phyloP scores from a whole-genome alignment of 139 green algal species.

The Picochlorum sp. region DNA sequence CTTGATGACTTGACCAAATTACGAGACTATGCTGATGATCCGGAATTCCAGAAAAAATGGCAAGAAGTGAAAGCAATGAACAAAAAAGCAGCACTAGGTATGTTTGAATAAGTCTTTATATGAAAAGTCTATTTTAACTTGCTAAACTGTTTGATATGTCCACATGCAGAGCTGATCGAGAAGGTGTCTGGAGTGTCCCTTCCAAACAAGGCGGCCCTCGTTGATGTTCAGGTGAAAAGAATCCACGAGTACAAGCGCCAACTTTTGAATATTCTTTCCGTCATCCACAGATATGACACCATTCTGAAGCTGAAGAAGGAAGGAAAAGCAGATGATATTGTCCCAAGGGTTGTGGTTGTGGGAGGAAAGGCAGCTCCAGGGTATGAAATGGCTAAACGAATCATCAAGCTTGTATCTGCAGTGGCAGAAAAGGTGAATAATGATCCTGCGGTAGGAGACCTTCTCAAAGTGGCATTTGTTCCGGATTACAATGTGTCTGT shows the following conservation, averaged over 20 bases:
- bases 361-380: constrained; percentile 95
- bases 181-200: constrained; percentile 60
- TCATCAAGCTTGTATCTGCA: constrained; percentile 89
- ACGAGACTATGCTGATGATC: constrained; percentile 42
- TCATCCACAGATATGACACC: constrained; percentile 83
- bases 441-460: constrained; percentile 84
- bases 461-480: constrained; percentile 90
- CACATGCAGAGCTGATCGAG: constrained; percentile 50
- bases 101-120: neutral
- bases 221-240: constrained; percentile 94
- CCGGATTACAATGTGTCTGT: constrained; percentile 98
- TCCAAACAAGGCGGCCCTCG: constrained; percentile 63
- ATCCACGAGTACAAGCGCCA: constrained; percentile 99
- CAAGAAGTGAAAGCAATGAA: constrained; percentile 70
- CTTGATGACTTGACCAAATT: constrained; percentile 46
- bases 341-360: constrained; percentile 84
- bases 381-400: constrained; percentile 98
- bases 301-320: constrained; percentile 82
- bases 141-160: constrained; percentile 8
- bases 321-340: constrained; percentile 68
- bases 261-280: constrained; percentile 82
- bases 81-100: constrained; percentile 47
- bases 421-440: constrained; percentile 87
- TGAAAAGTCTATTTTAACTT: neutral
- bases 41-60: constrained; percentile 64